Evolutionary conservation across 805 yeast species (phyloP).

Genomic region (Candida ovalis): DNA sequence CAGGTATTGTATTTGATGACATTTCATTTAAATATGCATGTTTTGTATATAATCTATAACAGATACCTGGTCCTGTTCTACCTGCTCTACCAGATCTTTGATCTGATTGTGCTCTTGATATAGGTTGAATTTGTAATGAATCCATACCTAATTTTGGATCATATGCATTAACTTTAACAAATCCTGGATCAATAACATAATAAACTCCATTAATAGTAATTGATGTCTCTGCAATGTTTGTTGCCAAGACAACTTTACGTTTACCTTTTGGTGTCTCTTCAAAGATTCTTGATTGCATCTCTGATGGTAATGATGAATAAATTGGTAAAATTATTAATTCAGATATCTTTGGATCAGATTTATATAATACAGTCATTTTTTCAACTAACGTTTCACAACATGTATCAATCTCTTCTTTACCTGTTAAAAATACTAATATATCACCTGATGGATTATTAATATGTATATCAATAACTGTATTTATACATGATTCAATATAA

Average conservation of each 20-base stretch:
- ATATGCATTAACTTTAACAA: conserved; percentile 84
- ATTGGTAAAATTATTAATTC: conserved; percentile 82
- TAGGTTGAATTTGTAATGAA: conserved; percentile 74
- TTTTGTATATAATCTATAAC: conserved; percentile 88
- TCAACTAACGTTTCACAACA: conserved; percentile 72
- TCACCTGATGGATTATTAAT: conserved; percentile 76
- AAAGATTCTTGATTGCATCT: conserved; percentile 82
- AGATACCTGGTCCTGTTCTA: conserved; percentile 93
- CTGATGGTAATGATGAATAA: conserved; percentile 88
- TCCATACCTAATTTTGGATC: conserved; percentile 92
- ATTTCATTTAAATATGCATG: conserved; percentile 73
- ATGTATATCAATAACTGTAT: conserved; percentile 83
- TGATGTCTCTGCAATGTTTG: conserved; percentile 96
- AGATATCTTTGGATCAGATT: conserved; percentile 38
- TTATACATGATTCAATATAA: conserved; percentile 78
- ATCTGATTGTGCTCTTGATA: conserved; percentile 92
- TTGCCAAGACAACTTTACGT: conserved; percentile 88
- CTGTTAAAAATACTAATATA: conserved; percentile 77
- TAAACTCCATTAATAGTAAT: conserved; percentile 91
- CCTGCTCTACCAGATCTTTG: conserved; percentile 98
- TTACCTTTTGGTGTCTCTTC: conserved; percentile 82
- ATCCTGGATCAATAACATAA: conserved; percentile 93
- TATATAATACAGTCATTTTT: conserved; percentile 60
- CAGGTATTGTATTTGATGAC: conserved; percentile 80
- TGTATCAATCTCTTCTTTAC: conserved; percentile 93